phyloP scores from a whole-genome alignment of 805 yeast species.

The Saturnispora galanensis region DNA sequence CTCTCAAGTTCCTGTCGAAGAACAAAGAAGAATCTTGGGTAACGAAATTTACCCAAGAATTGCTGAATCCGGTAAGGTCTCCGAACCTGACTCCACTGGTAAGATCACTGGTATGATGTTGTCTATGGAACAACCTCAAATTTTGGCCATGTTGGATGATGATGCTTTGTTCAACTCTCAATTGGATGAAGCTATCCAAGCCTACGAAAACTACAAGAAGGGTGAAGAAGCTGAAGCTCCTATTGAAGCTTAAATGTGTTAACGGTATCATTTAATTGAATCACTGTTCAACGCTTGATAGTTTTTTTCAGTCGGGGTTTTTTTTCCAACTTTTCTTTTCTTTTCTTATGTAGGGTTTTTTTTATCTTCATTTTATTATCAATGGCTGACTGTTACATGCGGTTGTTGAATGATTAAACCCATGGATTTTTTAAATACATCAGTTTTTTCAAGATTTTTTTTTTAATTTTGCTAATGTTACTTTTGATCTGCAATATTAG shows the following conservation, averaged over 20 bases:
- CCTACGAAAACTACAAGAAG: slow-evolving; percentile 84
- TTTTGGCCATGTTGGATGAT: slow-evolving; percentile 79
- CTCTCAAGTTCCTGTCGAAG: slow-evolving; percentile 67
- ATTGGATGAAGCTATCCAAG: slow-evolving; percentile 88
- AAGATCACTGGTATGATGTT: slow-evolving; percentile 98
- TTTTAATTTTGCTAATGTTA: no score
- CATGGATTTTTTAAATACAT: no score
- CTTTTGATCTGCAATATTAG: no score
- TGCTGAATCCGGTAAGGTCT: slow-evolving; percentile 74
- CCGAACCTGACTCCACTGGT: slow-evolving; percentile 92
- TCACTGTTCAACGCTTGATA: background rate
- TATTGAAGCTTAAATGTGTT: slow-evolving; percentile 7
- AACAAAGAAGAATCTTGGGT: slow-evolving; percentile 96
- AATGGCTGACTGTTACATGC: no score
- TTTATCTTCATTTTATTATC: slow-evolving; percentile 2
- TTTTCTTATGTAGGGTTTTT: slow-evolving; percentile 1
- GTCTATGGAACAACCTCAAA: slow-evolving; percentile 88
- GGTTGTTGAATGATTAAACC: no score
- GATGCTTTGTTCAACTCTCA: slow-evolving; percentile 83
- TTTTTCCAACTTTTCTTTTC: slow-evolving; percentile 3
- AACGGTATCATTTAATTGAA: slow-evolving; percentile 4
- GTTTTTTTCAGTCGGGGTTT: slow-evolving; percentile 1
- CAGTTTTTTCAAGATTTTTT: no score
- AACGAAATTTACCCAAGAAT: slow-evolving; percentile 94
- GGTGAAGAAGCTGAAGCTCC: slow-evolving; percentile 27